phyloP scores from a whole-genome alignment of 305 asterid genomes.

The Fraxinus nigra region DNA sequence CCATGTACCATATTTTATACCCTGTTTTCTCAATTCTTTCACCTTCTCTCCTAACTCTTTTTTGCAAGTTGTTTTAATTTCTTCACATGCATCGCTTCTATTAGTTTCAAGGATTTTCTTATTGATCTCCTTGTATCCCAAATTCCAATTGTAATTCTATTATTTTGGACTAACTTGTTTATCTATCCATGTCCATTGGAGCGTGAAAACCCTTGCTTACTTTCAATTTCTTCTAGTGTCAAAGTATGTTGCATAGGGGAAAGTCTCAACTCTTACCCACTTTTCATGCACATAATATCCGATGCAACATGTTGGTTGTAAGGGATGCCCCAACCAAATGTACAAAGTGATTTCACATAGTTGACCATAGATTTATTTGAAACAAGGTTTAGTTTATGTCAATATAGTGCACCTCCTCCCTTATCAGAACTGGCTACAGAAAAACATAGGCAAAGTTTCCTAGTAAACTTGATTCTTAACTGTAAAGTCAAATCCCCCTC shows the following conservation, averaged over 20 bases:
- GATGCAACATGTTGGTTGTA: neutral
- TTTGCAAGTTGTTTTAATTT: neutral
- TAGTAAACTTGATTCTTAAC: neutral
- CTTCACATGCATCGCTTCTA: neutral
- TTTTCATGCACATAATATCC: neutral
- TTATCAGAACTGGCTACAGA: neutral
- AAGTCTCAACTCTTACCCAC: neutral
- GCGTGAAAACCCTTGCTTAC: neutral
- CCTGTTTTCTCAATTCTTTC: neutral
- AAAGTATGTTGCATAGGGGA: neutral
- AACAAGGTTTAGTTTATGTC: neutral
- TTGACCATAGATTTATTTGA: neutral
- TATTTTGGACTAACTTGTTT: neutral
- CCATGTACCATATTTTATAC: neutral
- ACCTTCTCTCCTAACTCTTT: neutral
- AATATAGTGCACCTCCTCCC: neutral
- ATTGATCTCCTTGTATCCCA: neutral
- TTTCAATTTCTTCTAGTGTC: neutral
- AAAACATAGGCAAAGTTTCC: neutral
- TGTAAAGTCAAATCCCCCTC: neutral
- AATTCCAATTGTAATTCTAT: neutral
- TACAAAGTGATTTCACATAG: neutral
- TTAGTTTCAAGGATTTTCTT: neutral
- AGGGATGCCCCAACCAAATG: neutral
- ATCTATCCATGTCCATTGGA: neutral